Base-by-base conservation (phyloP, 1,139 yeast genomes). In the Kodamaea anthophila region DNA sequence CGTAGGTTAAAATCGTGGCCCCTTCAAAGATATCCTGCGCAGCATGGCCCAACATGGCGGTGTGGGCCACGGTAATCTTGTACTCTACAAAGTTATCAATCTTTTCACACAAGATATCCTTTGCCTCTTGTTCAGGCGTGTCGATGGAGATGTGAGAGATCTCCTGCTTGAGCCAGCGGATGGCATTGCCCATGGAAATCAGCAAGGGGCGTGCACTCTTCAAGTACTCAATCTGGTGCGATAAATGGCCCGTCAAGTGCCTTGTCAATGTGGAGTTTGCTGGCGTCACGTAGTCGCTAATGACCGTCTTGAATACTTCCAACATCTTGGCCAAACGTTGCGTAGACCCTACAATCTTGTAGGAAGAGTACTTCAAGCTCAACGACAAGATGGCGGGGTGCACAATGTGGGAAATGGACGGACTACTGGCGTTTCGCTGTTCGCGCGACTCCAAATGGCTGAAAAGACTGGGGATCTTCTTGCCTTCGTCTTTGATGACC, bases 181-280 rank as follows among this genome's bases (percentile, higher is more conserved):
- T 93, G 3, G 97, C 93, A 58, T 88, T 91, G 31, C 99, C 98
- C 98, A 93, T 93, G 1, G 95, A 75, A 7, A 88, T 84, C 34
- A 94, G 78, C 34, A 93, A 65, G 0, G 97, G 97, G 40, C 99
- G 75, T 2, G 96, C 91, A 8, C 88, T 77, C 47, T 86, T 91
- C 43, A 93, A 65, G 43, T 83, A 86, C 49, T 91, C 98, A 42
- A 93, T 93, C 56, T 93, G 99, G 47, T 83, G 87, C n/a, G 94
- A 78, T 39, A 93, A 66, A 50, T 87, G 91, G 15, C 82, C 79
- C 0, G 96, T 87, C 46, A 93, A 69, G 55, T 88, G 85, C 60
- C 99, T 76, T 21, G 91, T 77, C 42, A 93, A 66, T 1, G 94
- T 80, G 9, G 93, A 82, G 35, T 85, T 88, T 24, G 69, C 74